Conservation (phyloP, 1,284 basidiomycete genomes). For the Heliocybe sulcata region DNA sequence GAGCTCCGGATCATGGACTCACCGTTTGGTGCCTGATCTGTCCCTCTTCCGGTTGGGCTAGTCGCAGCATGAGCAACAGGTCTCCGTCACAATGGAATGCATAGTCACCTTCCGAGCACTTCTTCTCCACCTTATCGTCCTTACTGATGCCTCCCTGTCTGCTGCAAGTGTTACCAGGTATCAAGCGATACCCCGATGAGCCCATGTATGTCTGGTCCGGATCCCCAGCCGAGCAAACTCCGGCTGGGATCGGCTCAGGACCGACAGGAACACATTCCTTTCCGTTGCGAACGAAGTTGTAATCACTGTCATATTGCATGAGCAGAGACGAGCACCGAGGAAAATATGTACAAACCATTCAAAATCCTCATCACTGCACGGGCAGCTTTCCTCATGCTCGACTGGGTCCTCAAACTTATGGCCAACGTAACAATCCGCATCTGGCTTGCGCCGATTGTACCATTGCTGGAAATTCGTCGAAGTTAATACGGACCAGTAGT, state of each 20-base stretch:
- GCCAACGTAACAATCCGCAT: slow-evolving; percentile 88
- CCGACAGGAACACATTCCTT: slow-evolving; percentile 75
- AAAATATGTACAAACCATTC: slow-evolving; percentile 65
- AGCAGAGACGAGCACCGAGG: slow-evolving; percentile 1
- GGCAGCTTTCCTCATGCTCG: slow-evolving; percentile 76
- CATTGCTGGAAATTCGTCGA: slow-evolving; percentile 63
- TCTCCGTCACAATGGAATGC: background rate
- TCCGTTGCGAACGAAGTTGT: slow-evolving; percentile 75
- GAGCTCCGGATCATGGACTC: slow-evolving; percentile 15
- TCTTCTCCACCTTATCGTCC: slow-evolving; percentile 67
- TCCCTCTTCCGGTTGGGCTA: slow-evolving; percentile 72
- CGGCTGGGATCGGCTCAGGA: slow-evolving; percentile 80
- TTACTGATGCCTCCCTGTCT: slow-evolving; percentile 47
- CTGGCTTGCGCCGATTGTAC: slow-evolving; percentile 81
- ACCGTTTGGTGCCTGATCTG: slow-evolving; percentile 65
- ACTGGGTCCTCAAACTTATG: slow-evolving; percentile 86
- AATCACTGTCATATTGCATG: slow-evolving; percentile 53
- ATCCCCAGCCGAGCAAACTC: slow-evolving; percentile 52
- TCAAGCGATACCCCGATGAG: slow-evolving; percentile 87
- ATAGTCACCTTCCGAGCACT: slow-evolving; percentile 60
- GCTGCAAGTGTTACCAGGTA: slow-evolving; percentile 90
- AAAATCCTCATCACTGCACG: slow-evolving; percentile 83
- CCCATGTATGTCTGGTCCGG: slow-evolving; percentile 69
- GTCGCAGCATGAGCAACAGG: slow-evolving; percentile 4
- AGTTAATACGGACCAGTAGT: background rate